Evolutionary conservation across 2,329 filamentous ascomycete species (phyloP), one percentile per base, ranked within the genome.

Genomic region (Venturia oleaginea): DNA sequence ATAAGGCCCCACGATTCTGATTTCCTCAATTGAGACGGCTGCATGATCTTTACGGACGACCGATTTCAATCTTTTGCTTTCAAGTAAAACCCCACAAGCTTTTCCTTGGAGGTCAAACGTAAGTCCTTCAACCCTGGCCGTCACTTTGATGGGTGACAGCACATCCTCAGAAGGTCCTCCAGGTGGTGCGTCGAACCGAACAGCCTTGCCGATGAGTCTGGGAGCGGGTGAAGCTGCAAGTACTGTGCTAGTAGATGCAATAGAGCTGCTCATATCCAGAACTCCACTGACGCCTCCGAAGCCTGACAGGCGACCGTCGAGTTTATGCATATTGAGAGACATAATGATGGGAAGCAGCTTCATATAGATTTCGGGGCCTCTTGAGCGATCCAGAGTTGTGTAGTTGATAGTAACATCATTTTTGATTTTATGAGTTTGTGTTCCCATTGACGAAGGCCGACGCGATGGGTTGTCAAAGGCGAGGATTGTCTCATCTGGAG

Each of bases 281-380:
- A 99, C 88, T 68, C 92, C 91, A 73, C 92, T 96, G 54, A 99
- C 79, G 0, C 94, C 94, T 42, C 94, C 94, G 75, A 97, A 92
- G 81, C 90, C 91, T 64, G 86, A 85, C 66, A 97, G 86, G 0
- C 90, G 90, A 70, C 96, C 92, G 69, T 97, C 94, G 27, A 97
- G 77, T 64, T 85, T 84, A 67, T 88, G 87, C 19, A 97, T 78
- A 71, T 97, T 90, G 48, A 97, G 76, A 65, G 86, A 84, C 11
- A 96, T 74, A 65, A 87, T 84, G 1, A 97, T 75, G 6, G 92
- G 91, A 11, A 95, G 80, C 0, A 92, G 95, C 62, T 86, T 84
- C 17, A 96, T 73, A 38, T 89, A 22, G 19, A 70, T 71, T 55
- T 75, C 72, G 13, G 75, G 67, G 74, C 65, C 51, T 76, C 74